phyloP scores from a whole-genome alignment of 352 stramenopile genomes.

The Phytophthora kernoviae region DNA sequence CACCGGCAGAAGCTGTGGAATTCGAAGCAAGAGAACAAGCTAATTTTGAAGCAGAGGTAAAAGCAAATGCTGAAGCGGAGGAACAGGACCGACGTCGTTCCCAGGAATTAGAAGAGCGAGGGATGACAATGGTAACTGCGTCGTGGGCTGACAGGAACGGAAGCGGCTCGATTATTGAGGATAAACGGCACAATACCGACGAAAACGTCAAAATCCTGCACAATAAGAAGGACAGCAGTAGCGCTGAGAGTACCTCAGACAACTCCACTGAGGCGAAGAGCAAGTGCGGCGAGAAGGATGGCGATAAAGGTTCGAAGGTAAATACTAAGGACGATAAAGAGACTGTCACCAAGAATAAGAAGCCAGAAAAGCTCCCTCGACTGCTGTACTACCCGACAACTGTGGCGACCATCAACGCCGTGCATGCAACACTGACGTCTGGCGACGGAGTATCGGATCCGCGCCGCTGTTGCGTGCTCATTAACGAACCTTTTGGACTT shows the following conservation, averaged over 20 bases:
- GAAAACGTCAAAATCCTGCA: too few relatives aligned
- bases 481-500: constrained; percentile 65
- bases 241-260: background rate
- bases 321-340: constrained; percentile 9
- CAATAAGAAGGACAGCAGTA: constrained; percentile 1
- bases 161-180: background rate
- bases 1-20: constrained; percentile 43
- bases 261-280: constrained; percentile 7
- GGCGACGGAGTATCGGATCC: constrained; percentile 47
- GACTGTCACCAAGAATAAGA: constrained; percentile 37
- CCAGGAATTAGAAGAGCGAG: constrained; percentile 27
- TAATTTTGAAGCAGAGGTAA: constrained; percentile 25
- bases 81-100: constrained; percentile 18
- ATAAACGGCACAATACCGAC: background rate
- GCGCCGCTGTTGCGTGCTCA: constrained; percentile 59
- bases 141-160: constrained; percentile 2
- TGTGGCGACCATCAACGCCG: constrained; percentile 63
- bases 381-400: constrained; percentile 71
- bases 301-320: constrained; percentile 9
- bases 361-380: constrained; percentile 50
- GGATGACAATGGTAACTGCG: constrained; percentile 10
- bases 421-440: constrained; percentile 55
- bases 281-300: constrained; percentile 14
- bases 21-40: constrained; percentile 30
- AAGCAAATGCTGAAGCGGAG: constrained; percentile 29